Base-by-base conservation (phyloP, 2,329 filamentous ascomycete species). In the Cytospora paraplurivora region DNA sequence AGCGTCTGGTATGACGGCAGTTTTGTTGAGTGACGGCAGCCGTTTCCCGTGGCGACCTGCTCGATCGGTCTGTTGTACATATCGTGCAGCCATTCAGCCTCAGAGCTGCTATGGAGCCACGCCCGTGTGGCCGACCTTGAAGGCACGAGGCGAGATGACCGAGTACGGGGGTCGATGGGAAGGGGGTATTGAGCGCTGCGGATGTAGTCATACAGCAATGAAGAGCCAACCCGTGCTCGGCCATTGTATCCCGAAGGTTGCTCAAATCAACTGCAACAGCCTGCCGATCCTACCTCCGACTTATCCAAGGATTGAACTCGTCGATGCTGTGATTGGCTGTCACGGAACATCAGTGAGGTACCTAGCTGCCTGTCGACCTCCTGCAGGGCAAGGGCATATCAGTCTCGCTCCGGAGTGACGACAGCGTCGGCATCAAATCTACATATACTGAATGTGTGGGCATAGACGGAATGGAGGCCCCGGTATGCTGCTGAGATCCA, bases 21-120 rank as follows among this genome's bases (percentile, higher is more conserved):
- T 33, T 55, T 21, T 61, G 58, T 55, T 52, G 51, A 38, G 38
- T 37, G 37, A 49, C 50, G 32, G 58, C 33, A 34, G 58, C 33
- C 49, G 58, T 54, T n/a, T n/a, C 50, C 50, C 27, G 32, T 33
- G 58, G 58, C 58, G 37, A 51, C 58, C 51, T 55, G 58, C 51
- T 61, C 58, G 47, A 61, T 61, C 38, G 51, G 51, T 41, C 3
- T 32, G n/a, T 33, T 17, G 12, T 19, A 61, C n/a, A 55, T 38
- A 54, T 54, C n/a, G 50, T 54, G 51, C 51, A 19, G 17, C 50
- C 50, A 47, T 13, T 35, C 11, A 34, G 13, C 12, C 51, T 17
- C 19, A 7, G 7, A 6, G 15, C 34, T 44, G n/a, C 38, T 54
- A 38, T 47, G 37, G 21, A 34, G 52, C 33, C 35, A 13, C 27